Conservation (phyloP, 2,329 filamentous ascomycete genomes). For the Trichoderma sp. region DNA sequence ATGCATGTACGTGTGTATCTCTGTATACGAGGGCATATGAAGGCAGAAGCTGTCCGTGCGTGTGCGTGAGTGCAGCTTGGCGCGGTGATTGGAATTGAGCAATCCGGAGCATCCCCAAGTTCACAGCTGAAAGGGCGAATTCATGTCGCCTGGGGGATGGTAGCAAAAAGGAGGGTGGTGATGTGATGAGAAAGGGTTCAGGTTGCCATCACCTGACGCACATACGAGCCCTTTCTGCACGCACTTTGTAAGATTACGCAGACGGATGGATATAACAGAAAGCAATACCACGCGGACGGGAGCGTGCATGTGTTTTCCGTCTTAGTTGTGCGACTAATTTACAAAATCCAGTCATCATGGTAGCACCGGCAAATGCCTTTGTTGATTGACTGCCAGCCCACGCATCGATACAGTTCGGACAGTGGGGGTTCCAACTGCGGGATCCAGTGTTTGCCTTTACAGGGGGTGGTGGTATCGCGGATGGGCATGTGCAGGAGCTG, state of each 20-base stretch:
- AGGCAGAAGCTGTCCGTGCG: not conserved
- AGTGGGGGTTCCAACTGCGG: not conserved
- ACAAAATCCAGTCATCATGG: not conserved
- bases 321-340: not conserved
- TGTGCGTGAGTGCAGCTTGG: not conserved
- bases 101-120: not conserved
- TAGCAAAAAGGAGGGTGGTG: not conserved
- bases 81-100: not conserved
- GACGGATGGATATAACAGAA: not conserved
- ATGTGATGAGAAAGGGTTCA: not conserved
- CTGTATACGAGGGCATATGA: not conserved
- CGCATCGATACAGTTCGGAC: not conserved
- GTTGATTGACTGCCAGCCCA: not conserved
- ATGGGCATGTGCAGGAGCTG: conserved; percentile 17
- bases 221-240: not conserved
- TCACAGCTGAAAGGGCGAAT: not conserved
- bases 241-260: conserved; percentile 2
- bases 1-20: not conserved
- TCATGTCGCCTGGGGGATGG: not conserved
- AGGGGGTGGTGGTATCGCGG: conserved; percentile 1
- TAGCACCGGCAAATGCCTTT: not conserved
- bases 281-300: not conserved
- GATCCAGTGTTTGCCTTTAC: conserved; percentile 3
- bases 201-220: not conserved
- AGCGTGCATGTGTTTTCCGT: not conserved